These are phyloP conservation scores for Trifolium repens DNA, from an alignment of 306 rosid genomes.

Conservation along the genomic window DNA sequence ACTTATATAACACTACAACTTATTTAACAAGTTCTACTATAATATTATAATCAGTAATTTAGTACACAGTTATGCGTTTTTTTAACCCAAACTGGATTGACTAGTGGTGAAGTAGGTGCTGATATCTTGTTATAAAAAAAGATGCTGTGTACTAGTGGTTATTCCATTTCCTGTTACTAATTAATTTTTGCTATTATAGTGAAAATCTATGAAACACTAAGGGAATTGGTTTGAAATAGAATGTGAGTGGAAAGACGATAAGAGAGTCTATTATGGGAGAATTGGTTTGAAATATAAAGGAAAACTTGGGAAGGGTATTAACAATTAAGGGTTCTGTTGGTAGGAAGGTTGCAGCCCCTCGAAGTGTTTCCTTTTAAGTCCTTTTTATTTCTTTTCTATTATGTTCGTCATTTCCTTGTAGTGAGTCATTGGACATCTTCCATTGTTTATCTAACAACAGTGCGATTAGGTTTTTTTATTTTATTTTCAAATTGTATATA, in stretches of 20 bases:
- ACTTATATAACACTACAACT: not conserved
- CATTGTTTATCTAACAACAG: not conserved
- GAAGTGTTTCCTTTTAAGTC: not conserved
- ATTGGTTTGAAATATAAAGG: not conserved
- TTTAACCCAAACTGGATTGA: not conserved
- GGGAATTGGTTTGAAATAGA: not conserved
- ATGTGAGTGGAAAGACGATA: slow-evolving; percentile 8
- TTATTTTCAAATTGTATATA: not conserved
- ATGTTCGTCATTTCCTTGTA: not conserved
- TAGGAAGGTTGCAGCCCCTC: not conserved
- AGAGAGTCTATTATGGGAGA: not conserved
- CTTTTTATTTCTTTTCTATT: not conserved
- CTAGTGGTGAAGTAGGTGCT: not conserved
- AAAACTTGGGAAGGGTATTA: not conserved
- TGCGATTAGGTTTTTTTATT: not conserved
- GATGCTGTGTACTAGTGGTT: not conserved
- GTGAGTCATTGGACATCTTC: not conserved
- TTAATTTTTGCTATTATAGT: slow-evolving; percentile 16
- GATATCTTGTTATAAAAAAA: slow-evolving; percentile 1
- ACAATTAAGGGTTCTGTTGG: not conserved
- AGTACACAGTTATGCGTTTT: not conserved
- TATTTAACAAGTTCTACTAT: not conserved
- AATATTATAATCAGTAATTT: not conserved
- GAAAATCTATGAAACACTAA: slow-evolving; percentile 1
- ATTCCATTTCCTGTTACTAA: not conserved